These are phyloP conservation scores for Amniculicola lignicola DNA, from an alignment of 495 filamentous ascomycete genomes.

Conservation along the genomic window DNA sequence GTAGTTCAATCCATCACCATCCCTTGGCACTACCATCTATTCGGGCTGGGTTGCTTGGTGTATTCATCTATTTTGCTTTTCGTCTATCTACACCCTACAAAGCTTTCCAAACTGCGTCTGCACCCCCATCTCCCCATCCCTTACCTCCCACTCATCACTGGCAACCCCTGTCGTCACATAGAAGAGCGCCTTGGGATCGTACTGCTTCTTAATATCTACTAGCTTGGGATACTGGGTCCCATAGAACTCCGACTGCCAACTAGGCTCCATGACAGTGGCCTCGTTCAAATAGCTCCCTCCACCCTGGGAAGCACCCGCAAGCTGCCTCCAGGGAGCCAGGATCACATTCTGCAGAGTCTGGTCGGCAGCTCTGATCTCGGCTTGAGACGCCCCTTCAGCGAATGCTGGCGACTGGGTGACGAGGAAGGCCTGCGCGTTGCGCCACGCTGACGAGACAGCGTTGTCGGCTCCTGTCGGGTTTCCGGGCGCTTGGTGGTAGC, in stretches of 20 bases:
- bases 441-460: constrained; percentile 28
- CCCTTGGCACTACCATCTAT: too few species aligned
- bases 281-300: constrained; percentile 38
- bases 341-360: not conserved
- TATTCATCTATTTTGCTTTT: too few species aligned
- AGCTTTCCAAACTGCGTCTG: constrained; percentile 5
- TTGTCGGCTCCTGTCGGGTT: constrained; percentile 13
- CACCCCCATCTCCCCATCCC: constrained; percentile 48
- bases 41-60: too few species aligned
- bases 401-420: constrained; percentile 1
- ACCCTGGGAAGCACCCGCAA: constrained; percentile 14
- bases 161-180: constrained; percentile 7
- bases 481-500: constrained; percentile 15
- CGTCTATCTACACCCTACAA: constrained; percentile 2
- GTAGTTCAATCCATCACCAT: too few species aligned
- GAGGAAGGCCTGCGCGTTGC: constrained; percentile 8
- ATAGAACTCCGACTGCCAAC: constrained; percentile 18
- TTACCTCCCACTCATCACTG: constrained; percentile 24
- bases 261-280: constrained; percentile 7
- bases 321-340: constrained; percentile 11
- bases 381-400: not conserved
- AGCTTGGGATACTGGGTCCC: constrained; percentile 1
- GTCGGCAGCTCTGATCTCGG: not conserved
- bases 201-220: constrained; percentile 6
- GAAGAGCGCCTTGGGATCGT: constrained; percentile 9